phyloP scores from a whole-genome alignment of 495 filamentous ascomycete species.

The Talaromyces wortmannii region DNA sequence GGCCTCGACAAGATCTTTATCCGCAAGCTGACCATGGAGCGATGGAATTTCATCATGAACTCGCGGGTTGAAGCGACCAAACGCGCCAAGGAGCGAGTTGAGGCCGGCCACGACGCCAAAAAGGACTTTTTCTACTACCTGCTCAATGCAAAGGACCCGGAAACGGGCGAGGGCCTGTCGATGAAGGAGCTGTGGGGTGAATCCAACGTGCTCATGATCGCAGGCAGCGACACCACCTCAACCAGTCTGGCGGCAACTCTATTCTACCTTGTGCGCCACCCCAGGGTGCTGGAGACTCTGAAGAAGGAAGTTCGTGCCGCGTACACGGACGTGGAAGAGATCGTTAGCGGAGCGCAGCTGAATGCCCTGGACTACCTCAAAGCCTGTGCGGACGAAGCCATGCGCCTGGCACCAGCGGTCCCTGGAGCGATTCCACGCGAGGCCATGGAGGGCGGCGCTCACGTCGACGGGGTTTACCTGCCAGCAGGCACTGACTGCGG shows the following conservation, averaged over 20 bases:
- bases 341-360: conserved; percentile 42
- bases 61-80: conserved; percentile 49
- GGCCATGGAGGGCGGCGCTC: conserved; percentile 46
- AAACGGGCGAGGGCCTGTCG: conserved; percentile 57
- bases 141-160: conserved; percentile 49
- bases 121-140: conserved; percentile 60
- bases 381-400: conserved; percentile 58
- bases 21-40: conserved; percentile 45
- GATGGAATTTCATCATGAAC: conserved; percentile 56
- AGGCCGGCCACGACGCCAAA: conserved; percentile 46
- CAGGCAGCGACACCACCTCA: conserved; percentile 53
- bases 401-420: conserved; percentile 58
- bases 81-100: conserved; percentile 41
- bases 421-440: conserved; percentile 50
- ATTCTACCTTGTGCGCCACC: conserved; percentile 55
- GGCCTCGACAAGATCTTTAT: conserved; percentile 54
- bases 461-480: conserved; percentile 45
- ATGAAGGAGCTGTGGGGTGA: conserved; percentile 66
- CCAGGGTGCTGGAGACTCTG: conserved; percentile 33
- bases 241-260: conserved; percentile 51
- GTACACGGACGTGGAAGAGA: conserved; percentile 49
- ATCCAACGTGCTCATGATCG: conserved; percentile 55
- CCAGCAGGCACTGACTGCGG: conserved; percentile 47
- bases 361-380: conserved; percentile 46
- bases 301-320: conserved; percentile 43